phyloP scores from a whole-genome alignment of 2,329 filamentous ascomycete species.

The Aspergillus caelatus region DNA sequence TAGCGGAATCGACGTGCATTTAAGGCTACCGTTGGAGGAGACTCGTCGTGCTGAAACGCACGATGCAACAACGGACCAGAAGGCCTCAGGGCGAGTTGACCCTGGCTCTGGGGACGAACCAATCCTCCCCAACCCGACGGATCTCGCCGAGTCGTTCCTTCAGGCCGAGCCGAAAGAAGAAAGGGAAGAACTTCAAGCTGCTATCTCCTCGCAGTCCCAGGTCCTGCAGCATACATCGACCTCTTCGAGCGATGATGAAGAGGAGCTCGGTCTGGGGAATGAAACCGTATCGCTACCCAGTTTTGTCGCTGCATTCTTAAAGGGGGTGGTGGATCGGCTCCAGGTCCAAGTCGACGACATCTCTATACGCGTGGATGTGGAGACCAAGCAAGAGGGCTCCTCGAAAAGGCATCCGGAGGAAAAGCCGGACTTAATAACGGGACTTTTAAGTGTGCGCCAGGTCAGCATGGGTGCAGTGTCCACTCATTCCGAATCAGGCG shows the following conservation, averaged over 20 bases:
- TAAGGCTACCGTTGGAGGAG: conserved; percentile 56
- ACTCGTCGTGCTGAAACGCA: conserved; percentile 35
- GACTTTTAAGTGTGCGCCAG: conserved; percentile 38
- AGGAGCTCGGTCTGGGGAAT: conserved; percentile 56
- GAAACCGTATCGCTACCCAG: conserved; percentile 58
- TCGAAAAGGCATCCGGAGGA: conserved; percentile 38
- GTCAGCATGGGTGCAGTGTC: conserved; percentile 38
- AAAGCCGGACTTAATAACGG: conserved; percentile 41
- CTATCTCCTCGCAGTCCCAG: conserved; percentile 55
- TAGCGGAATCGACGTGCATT: conserved; percentile 74
- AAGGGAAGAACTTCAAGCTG: conserved; percentile 60
- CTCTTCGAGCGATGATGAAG: conserved; percentile 52
- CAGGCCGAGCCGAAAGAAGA: conserved; percentile 60
- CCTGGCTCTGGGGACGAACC: conserved; percentile 32
- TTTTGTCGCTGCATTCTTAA: conserved; percentile 63
- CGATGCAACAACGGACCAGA: conserved; percentile 24
- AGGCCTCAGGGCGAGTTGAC: conserved; percentile 17
- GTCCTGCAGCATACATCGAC: conserved; percentile 53
- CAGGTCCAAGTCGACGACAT: conserved; percentile 58
- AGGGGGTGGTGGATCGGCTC: conserved; percentile 60
- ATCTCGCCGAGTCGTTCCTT: conserved; percentile 64
- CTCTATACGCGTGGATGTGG: conserved; percentile 55
- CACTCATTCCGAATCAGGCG: conserved; percentile 19
- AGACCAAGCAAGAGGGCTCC: conserved; percentile 43
- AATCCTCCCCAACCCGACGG: conserved; percentile 58